These are phyloP conservation scores for Metrosideros polymorpha DNA, from an alignment of 441 rosid genomes.

Conservation along the genomic window DNA sequence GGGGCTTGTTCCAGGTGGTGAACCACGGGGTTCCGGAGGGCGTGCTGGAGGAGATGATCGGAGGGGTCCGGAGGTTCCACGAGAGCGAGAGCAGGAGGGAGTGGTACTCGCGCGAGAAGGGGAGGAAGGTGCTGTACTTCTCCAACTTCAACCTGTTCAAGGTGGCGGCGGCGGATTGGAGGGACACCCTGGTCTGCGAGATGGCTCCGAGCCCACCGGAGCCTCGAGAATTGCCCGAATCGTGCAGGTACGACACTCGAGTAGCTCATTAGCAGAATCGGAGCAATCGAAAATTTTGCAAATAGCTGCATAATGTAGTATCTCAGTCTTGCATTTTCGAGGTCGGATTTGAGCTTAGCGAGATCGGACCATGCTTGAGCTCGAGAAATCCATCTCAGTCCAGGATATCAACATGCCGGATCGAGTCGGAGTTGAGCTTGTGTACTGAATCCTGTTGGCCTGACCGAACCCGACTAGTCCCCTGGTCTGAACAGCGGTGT, in stretches of 20 bases:
- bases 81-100: not conserved
- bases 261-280: not conserved
- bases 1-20: not conserved
- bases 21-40: not conserved
- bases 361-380: not conserved
- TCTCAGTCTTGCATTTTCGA: not conserved
- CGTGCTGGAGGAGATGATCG: conserved; percentile 1
- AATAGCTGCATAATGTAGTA: not conserved
- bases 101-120: not conserved
- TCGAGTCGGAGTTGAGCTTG: not conserved
- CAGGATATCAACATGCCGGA: not conserved
- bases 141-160: not conserved
- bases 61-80: not conserved
- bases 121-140: not conserved
- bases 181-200: not conserved
- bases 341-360: not conserved
- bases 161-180: not conserved
- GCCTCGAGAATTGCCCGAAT: not conserved
- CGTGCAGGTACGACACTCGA: not conserved
- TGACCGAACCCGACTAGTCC: not conserved
- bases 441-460: accelerated
- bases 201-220: not conserved
- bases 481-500: not conserved
- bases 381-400: not conserved
- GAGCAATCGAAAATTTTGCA: not conserved